Conservation (phyloP, 1,139 yeast species). For the Tardiomyces digboiensis region DNA sequence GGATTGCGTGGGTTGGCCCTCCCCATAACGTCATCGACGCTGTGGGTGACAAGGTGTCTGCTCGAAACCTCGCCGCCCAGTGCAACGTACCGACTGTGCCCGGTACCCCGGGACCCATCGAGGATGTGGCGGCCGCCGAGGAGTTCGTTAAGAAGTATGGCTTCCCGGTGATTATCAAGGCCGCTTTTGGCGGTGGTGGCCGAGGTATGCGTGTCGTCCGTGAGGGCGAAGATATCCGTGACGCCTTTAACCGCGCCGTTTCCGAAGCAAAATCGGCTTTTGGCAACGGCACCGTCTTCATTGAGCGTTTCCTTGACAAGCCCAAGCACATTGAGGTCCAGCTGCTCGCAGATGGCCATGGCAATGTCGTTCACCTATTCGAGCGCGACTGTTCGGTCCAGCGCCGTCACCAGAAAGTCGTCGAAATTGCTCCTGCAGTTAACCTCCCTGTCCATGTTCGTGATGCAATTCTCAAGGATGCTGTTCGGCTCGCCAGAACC, state of each 20-base stretch:
- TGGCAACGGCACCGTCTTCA: constrained; percentile 97
- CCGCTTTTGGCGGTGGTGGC: constrained; percentile 99
- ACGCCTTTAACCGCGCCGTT: constrained; percentile 89
- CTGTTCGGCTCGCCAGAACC: constrained; percentile 80
- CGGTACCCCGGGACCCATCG: constrained; percentile 98
- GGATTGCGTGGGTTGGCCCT: constrained; percentile 97
- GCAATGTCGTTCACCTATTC: constrained; percentile 89
- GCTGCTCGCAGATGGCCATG: constrained; percentile 86
- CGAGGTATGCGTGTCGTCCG: constrained; percentile 99
- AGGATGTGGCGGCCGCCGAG: constrained; percentile 63
- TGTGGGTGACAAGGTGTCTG: constrained; percentile 98
- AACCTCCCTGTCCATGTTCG: constrained; percentile 74
- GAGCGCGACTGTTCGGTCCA: constrained; percentile 99
- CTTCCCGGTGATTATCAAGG: constrained; percentile 94
- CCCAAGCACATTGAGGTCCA: constrained; percentile 99
- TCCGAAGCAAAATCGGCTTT: constrained; percentile 93
- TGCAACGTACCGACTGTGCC: constrained; percentile 93
- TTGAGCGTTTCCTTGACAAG: constrained; percentile 87
- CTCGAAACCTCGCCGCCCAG: constrained; percentile 74
- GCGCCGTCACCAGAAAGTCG: constrained; percentile 98
- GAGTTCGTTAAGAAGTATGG: constrained; percentile 78
- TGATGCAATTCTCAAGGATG: constrained; percentile 88
- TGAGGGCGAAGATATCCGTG: constrained; percentile 89
- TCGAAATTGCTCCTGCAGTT: constrained; percentile 98
- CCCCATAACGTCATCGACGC: constrained; percentile 79